Conservation (phyloP, 305 asterid genomes). For the Fraxinus dipetala region DNA sequence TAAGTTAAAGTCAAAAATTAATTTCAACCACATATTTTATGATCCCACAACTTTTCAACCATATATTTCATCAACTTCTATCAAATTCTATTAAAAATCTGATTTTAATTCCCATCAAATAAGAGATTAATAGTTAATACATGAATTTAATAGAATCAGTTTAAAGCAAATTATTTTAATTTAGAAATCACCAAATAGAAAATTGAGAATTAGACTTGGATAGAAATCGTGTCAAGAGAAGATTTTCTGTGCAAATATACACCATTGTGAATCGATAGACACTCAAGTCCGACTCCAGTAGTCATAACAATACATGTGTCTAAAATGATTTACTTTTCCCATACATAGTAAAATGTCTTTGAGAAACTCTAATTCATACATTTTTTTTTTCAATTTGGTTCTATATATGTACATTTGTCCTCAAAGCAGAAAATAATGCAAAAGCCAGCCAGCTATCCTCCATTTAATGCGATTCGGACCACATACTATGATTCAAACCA, state of each 20-base stretch:
- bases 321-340: not conserved
- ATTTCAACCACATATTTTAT: too few species aligned
- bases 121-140: not conserved
- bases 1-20: too few species aligned
- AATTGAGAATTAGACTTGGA: not conserved
- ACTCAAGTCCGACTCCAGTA: not conserved
- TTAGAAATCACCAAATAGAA: not conserved
- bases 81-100: too few species aligned
- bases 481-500: not conserved
- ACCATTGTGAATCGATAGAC: not conserved
- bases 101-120: not conserved
- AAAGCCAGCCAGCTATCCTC: constrained; percentile 2
- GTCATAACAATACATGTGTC: not conserved
- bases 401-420: not conserved
- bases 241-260: not conserved
- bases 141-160: not conserved
- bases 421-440: not conserved
- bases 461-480: not conserved
- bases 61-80: too few species aligned
- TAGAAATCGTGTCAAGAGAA: not conserved
- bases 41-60: too few species aligned
- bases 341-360: not conserved
- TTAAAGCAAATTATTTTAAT: too few species aligned
- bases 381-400: not conserved
- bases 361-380: not conserved